phyloP scores from a whole-genome alignment of 106 monocot species.

The Acanthochlamys bracteata region DNA sequence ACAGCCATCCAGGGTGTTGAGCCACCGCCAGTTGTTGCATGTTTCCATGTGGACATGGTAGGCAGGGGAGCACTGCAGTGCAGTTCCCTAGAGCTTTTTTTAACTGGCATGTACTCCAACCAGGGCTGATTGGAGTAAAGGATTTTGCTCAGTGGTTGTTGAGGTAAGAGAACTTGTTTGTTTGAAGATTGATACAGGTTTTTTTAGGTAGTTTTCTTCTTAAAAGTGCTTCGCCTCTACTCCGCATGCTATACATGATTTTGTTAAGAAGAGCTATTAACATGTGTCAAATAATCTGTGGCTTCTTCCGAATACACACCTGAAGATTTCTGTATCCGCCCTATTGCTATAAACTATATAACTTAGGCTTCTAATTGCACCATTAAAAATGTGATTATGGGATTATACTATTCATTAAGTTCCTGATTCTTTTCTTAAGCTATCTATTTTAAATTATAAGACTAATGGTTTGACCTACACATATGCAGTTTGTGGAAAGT shows the following conservation, averaged over 20 bases:
- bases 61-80: background rate
- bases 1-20: conserved; percentile 2
- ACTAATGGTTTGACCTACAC: no score
- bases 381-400: background rate
- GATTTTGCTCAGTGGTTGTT: background rate
- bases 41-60: background rate
- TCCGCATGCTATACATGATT: background rate
- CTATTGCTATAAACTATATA: background rate
- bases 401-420: background rate
- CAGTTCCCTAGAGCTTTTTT: background rate
- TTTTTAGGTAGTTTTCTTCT: background rate
- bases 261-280: background rate
- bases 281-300: background rate
- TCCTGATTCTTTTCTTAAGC: no score
- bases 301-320: no score
- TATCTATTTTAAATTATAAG: no score
- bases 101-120: background rate
- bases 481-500: no score
- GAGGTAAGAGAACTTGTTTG: background rate
- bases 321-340: background rate
- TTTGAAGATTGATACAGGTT: background rate
- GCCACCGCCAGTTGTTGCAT: background rate
- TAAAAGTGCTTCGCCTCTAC: background rate
- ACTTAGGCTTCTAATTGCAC: background rate
- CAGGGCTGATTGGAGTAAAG: background rate